These are phyloP conservation scores for Flagelloscypha sp. DNA, from an alignment of 768 basidiomycete species.

Conservation along the genomic window DNA sequence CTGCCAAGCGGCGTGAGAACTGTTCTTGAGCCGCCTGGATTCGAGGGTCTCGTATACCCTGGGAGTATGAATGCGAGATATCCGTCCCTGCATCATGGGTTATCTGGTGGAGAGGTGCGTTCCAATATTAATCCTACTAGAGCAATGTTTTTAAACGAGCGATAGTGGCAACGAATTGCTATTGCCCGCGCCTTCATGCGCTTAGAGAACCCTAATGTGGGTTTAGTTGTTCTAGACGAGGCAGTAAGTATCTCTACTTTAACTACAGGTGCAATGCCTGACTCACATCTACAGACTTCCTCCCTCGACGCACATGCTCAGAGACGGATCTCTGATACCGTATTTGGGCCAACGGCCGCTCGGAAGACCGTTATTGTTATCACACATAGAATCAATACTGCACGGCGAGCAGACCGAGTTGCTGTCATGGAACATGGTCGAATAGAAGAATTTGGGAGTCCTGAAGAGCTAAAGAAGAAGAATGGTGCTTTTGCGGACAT, in stretches of 20 bases:
- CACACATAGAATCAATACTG: slow-evolving; percentile 75
- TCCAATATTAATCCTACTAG: slow-evolving; percentile 5
- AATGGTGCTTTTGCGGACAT: too few relatives aligned
- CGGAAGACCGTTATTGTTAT: slow-evolving; percentile 76
- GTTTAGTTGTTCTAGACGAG: slow-evolving; percentile 80
- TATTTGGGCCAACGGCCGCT: slow-evolving; percentile 45
- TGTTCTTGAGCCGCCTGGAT: slow-evolving; percentile 55
- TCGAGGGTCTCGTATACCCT: slow-evolving; percentile 43
- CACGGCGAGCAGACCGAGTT: slow-evolving; percentile 77
- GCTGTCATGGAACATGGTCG: slow-evolving; percentile 84
- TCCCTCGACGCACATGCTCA: slow-evolving; percentile 76
- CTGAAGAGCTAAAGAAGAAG: neutral
- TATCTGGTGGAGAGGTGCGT: slow-evolving; percentile 80
- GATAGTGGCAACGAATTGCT: slow-evolving; percentile 81
- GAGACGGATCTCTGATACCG: slow-evolving; percentile 69
- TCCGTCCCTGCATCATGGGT: slow-evolving; percentile 44
- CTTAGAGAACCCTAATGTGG: slow-evolving; percentile 63
- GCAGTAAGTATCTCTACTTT: slow-evolving; percentile 40
- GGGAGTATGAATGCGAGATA: slow-evolving; percentile 25
- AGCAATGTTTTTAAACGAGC: slow-evolving; percentile 9
- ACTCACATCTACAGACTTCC: slow-evolving; percentile 45
- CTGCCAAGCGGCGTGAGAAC: slow-evolving; percentile 70
- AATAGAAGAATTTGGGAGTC: too few relatives aligned
- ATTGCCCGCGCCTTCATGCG: slow-evolving; percentile 85
- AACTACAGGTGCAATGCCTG: slow-evolving; percentile 4